phyloP scores from a whole-genome alignment of 345 rosid genomes.

The Lepidium sativum region DNA sequence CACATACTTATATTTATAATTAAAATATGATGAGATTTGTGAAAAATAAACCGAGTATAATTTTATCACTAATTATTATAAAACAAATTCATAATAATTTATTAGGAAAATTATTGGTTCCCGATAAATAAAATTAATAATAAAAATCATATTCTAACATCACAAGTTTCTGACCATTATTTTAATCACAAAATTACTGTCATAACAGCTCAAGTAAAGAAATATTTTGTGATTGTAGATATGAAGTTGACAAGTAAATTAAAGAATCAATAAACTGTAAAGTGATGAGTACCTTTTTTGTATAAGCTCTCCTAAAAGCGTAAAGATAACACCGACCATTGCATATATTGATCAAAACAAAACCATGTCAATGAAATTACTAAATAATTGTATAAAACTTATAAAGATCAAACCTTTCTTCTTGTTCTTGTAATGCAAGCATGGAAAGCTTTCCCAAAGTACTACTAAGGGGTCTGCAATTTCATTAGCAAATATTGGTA shows the following conservation, averaged over 20 bases:
- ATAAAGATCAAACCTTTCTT: slow-evolving; percentile 5
- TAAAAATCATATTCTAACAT: too few species aligned
- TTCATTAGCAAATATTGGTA: neutral
- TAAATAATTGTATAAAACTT: neutral
- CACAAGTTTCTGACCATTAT: too few species aligned
- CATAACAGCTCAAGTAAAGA: neutral
- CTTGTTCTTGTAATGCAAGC: neutral
- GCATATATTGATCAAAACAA: neutral
- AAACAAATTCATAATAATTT: too few species aligned
- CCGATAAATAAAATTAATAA: too few species aligned
- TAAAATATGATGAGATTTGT: too few species aligned
- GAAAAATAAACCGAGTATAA: too few species aligned
- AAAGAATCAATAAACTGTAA: neutral
- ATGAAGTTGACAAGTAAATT: neutral
- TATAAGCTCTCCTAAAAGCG: neutral
- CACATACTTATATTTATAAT: too few species aligned
- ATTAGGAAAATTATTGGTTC: too few species aligned
- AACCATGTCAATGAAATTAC: neutral
- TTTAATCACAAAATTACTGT: too few species aligned
- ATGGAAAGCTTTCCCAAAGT: neutral
- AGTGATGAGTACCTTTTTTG: slow-evolving; percentile 5
- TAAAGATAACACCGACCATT: neutral
- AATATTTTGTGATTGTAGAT: neutral
- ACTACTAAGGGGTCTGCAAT: neutral
- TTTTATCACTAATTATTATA: too few species aligned